Base-by-base conservation (phyloP, 257 asterid genomes). In the Solanum bulbocastanum region DNA sequence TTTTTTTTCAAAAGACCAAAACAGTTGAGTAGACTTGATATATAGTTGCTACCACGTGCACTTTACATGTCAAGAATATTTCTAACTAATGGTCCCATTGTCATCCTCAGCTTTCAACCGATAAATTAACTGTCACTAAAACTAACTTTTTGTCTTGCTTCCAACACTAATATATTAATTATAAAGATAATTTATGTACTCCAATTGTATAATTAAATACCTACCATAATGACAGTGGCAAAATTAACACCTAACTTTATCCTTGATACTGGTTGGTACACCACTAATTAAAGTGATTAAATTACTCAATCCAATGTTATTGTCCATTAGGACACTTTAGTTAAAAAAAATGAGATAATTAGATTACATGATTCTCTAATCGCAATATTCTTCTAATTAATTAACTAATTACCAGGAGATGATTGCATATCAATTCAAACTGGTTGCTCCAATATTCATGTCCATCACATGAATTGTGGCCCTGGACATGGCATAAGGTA, bases 401-500 rank as follows among this genome's bases (percentile, higher is more conserved):
- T 72, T 60, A 33, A 33, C 23, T 33, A 16, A 16, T 72, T 60
- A 22, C 35, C 92, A 96, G 98, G 98, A 44, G 98, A 96, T 85
- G 98, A 96, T 78, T 96, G 98, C 87, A 94, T 96, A 40, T 96
- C 98, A 5, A 94, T 96, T 86, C 98, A 96, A 89, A 95, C 98
- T 27, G 98, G 98, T 68, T 96, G 98, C 81, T 91, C 92, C 87
- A 92, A 95, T 87, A 87, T 95, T 56, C 94, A 91, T 88, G 90
- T 93, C 25, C 98, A 96, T 89, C 93, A 96, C 87, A 88, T 95
- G 44, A 92, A 90, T 39, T 96, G 98, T 86, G 98, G 98, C 40
- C 98, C 98, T 78, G 98, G 98, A 25, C 98, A 96, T 89, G 98
- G 98, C 68, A 95, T 96, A 88, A 96, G 98, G 98, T 94, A 71